Conservation (phyloP, 345 rosid species). For the Limnanthes douglasii region DNA sequence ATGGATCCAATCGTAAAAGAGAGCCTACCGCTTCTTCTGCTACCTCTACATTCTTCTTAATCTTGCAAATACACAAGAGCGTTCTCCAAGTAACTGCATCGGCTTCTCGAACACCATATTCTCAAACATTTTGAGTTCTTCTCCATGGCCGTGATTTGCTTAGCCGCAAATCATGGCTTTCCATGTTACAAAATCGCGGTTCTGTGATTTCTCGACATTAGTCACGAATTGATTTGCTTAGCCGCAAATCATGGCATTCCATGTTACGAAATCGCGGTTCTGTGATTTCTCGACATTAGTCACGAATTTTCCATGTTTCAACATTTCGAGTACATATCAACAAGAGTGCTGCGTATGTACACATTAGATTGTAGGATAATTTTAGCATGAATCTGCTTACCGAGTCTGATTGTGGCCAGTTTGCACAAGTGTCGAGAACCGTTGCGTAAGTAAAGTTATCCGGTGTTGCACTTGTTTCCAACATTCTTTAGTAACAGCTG, state of each 20-base stretch:
- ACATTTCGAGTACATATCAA: slow-evolving; percentile 94
- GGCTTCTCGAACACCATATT: slow-evolving; percentile 37
- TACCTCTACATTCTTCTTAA: slow-evolving; percentile 56
- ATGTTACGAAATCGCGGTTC: slow-evolving; percentile 59
- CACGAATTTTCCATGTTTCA: slow-evolving; percentile 67
- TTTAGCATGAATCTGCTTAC: slow-evolving; percentile 80
- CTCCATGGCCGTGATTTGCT: slow-evolving; percentile 78
- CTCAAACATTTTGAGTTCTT: slow-evolving; percentile 53
- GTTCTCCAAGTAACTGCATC: slow-evolving; percentile 83
- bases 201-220: no score
- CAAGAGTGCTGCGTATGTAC: slow-evolving; percentile 74
- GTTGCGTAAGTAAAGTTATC: slow-evolving; percentile 82
- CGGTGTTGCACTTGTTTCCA: slow-evolving; percentile 44
- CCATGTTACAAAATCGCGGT: no score
- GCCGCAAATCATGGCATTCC: slow-evolving; percentile 91
- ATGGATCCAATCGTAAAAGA: slow-evolving; percentile 52
- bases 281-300: slow-evolving; percentile 48
- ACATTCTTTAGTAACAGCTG: slow-evolving; percentile 42
- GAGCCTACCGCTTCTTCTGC: slow-evolving; percentile 51
- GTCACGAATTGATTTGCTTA: no score
- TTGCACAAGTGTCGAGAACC: slow-evolving; percentile 75
- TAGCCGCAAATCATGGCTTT: no score
- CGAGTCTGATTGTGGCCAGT: slow-evolving; percentile 67
- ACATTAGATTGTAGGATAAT: slow-evolving; percentile 60
- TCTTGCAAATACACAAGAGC: slow-evolving; percentile 58